Percentiles rank a stretch among this genome's conserved stretches.
Conservation (phyloP, 2,329 filamentous ascomycete species). For the Botrytis galanthina region DNA sequence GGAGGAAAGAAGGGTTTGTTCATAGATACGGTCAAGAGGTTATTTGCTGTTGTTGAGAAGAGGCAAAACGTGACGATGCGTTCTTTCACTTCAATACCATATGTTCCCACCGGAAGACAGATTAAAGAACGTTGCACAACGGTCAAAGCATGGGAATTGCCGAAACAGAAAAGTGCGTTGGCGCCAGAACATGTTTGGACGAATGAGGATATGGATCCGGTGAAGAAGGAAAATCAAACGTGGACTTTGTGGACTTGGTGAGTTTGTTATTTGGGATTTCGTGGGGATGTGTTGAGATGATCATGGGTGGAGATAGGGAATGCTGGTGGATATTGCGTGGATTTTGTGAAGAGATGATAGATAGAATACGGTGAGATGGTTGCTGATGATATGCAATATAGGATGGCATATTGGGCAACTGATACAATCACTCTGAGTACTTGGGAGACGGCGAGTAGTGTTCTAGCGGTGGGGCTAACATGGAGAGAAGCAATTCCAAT, state of each 20-base stretch:
- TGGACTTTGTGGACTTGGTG: slow-evolving; percentile 41
- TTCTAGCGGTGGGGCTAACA: slow-evolving; percentile 51
- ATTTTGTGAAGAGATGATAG: background rate
- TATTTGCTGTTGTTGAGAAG: background rate
- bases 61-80: background rate
- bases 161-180: slow-evolving; percentile 48
- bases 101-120: slow-evolving; percentile 39
- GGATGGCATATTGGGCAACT: slow-evolving; percentile 43
- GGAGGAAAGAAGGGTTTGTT: background rate
- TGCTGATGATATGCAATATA: background rate
- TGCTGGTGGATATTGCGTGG: background rate
- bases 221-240: slow-evolving; percentile 35
- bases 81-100: slow-evolving; percentile 19
- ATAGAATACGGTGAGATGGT: background rate
- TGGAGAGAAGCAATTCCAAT: slow-evolving; percentile 53
- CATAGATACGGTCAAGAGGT: background rate
- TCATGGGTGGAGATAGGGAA: background rate
- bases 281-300: too few species aligned
- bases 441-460: slow-evolving; percentile 52
- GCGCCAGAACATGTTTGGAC: slow-evolving; percentile 47
- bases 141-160: slow-evolving; percentile 46
- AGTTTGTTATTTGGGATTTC: background rate
- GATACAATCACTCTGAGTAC: slow-evolving; percentile 45
- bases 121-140: slow-evolving; percentile 44
- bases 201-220: slow-evolving; percentile 40